Evolutionary conservation across 495 filamentous ascomycete species (phyloP).

Genomic region (Penicillium canescens): DNA sequence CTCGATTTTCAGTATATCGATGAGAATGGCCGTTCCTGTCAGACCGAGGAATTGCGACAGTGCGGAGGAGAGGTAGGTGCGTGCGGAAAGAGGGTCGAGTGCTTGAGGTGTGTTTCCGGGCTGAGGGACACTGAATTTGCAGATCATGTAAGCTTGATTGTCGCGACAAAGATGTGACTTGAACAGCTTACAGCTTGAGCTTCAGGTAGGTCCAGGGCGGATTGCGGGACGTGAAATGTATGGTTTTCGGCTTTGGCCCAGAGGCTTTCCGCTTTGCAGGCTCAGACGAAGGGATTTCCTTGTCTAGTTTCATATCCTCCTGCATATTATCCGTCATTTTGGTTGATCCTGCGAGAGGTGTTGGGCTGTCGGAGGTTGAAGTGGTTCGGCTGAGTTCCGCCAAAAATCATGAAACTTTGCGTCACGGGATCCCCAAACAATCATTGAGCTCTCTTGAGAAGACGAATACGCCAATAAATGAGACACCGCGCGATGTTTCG

Average conservation of each 20-base stretch:
- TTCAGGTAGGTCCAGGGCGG: conserved; percentile 53
- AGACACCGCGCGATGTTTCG: too few species aligned
- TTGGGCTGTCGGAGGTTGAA: conserved; percentile 1
- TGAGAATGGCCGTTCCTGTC: conserved; percentile 69
- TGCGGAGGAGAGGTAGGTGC: conserved; percentile 69
- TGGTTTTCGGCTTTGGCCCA: conserved; percentile 19
- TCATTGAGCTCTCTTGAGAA: neutral
- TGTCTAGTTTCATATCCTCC: neutral
- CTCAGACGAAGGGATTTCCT: neutral
- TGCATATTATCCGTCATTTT: conserved; percentile 7
- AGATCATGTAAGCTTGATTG: neutral
- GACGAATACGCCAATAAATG: neutral
- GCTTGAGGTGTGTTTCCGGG: conserved; percentile 30
- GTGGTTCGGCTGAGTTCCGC: conserved; percentile 1
- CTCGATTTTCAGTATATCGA: conserved; percentile 76
- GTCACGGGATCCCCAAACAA: conserved; percentile 26
- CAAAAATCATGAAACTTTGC: conserved; percentile 13
- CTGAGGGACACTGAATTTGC: conserved; percentile 30
- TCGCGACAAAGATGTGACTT: neutral
- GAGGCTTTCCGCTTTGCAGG: conserved; percentile 34
- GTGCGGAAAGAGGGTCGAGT: conserved; percentile 74
- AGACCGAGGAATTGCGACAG: conserved; percentile 79
- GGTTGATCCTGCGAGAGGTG: neutral
- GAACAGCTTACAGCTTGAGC: conserved; percentile 40
- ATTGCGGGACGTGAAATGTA: conserved; percentile 45